Base-by-base conservation (phyloP, 1,284 basidiomycete genomes). In the Xerocomus amazonicus region DNA sequence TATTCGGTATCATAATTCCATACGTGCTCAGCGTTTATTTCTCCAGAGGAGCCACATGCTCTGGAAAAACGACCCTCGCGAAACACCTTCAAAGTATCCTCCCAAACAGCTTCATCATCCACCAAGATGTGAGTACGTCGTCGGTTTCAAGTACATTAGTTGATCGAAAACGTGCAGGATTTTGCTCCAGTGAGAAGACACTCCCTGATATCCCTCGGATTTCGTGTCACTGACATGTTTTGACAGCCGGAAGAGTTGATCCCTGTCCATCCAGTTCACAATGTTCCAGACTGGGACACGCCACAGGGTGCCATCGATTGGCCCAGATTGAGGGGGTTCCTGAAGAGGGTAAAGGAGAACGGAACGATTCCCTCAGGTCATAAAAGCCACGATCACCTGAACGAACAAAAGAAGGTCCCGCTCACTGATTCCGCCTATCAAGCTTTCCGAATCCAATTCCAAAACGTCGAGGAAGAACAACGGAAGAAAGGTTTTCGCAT, bases 211-310 rank as follows among this genome's bases (percentile, higher is more conserved):
- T 16, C 3, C 8, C 16, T 9, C 41, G 45, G 17, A 52, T 45
- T 40, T 31, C 43, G 13, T 44, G 27, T 39, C 47, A 52, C 47
- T 47, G 47, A 34, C 39, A 16, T 27, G n/a, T 16, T 23, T 27
- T 42, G 27, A 31, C 31, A 94, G 83, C 87, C 90, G 4, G 80
- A 86, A 65, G 84, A 90, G 47, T 65, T 83, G 28, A 76, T 98
- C n/a, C 94, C 94, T 13, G 73, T 86, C 49, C 92, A 90, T 63
- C 84, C 89, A 0, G 70, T 80, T 14, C 77, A 92, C 58, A 75
- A 84, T 1, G 85, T 96, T 6, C 88, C 90, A 64, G 96, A 99
- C 67, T 99, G 96, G 96, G 96, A 99, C 65, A 81, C 86, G 26
- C 60, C 63, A 0, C 74, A 81, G 6, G 92, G 92, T 3, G 93